A percentile compares a stretch with the other conserved stretches of the same genome.
phyloP scores from a whole-genome alignment of 192 early-diverging fungal genomes.

The Kappamyces sp. region DNA sequence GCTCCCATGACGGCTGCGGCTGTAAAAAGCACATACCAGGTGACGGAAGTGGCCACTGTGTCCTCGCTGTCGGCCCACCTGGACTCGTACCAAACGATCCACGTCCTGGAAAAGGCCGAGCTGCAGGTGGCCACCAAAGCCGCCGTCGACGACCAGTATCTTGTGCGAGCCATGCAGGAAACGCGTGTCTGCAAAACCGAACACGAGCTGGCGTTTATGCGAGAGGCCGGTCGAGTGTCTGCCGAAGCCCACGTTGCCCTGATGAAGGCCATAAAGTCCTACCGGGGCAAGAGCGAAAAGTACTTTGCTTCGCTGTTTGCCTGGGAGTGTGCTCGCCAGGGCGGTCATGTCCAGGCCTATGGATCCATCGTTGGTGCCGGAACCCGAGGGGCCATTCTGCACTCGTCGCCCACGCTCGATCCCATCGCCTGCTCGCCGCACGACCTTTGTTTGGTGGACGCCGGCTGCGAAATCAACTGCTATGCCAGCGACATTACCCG shows the following conservation, averaged over 20 bases:
- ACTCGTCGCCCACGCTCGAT: slow-evolving; percentile 73
- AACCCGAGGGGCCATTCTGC: slow-evolving; percentile 68
- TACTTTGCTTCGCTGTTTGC: slow-evolving; percentile 75
- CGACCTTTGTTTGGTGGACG: slow-evolving; percentile 49
- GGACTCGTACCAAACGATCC: slow-evolving; percentile 33
- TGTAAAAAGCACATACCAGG: slow-evolving; percentile 52
- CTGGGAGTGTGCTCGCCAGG: slow-evolving; percentile 58
- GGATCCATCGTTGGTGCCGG: slow-evolving; percentile 77
- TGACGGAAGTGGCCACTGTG: slow-evolving; percentile 63
- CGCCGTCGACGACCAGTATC: not conserved
- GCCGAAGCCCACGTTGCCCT: slow-evolving; percentile 69
- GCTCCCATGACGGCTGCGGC: slow-evolving; percentile 45
- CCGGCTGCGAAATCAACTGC: slow-evolving; percentile 66
- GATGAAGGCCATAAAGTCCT: slow-evolving; percentile 56
- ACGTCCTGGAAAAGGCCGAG: slow-evolving; percentile 37
- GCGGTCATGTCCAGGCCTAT: slow-evolving; percentile 72
- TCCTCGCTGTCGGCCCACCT: slow-evolving; percentile 47
- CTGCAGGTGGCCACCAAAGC: slow-evolving; percentile 13
- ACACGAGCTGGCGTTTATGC: slow-evolving; percentile 70
- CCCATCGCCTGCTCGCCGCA: slow-evolving; percentile 32
- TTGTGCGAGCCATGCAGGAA: slow-evolving; percentile 61
- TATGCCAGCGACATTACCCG: slow-evolving; percentile 91
- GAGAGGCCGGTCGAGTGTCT: slow-evolving; percentile 70
- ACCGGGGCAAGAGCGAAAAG: slow-evolving; percentile 55
- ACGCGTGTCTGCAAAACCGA: slow-evolving; percentile 75